Base-by-base conservation (phyloP, 2,329 filamentous ascomycete species). In the Bisporella sp. region DNA sequence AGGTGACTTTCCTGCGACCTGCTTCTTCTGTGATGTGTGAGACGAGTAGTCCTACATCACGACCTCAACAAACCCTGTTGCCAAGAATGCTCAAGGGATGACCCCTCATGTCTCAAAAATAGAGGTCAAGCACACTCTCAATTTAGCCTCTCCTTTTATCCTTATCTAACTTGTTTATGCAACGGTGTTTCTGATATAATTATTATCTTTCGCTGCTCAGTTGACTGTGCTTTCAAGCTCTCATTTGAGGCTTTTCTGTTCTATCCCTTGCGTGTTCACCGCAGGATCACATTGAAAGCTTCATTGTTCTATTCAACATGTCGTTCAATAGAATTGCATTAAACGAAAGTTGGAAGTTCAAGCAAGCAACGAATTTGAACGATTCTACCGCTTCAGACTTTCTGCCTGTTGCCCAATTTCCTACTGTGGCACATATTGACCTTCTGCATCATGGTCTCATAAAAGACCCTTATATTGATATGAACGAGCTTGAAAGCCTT, bases 371-470 rank as follows among this genome's bases (percentile, higher is more conserved):
- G 3, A 68, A 31, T 6, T 46, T 57, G 13, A 55, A 53, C 37
- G 48, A 50, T 21, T 39, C 33, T 11, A 52, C 51, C 29, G 57
- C 58, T 11, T 48, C 47, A n/a, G 37, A 47, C 5, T 60, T 45
- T 28, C 55, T 59, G 4, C 56, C 58, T 2, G 57, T 59, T 3
- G 49, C 60, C 13, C 59, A 61, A 51, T 84, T 84, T 63, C 81
- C 82, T 0, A 84, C 81, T 48, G 81, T 84, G 47, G 70, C 84
- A 30, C 81, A 85, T 61, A 73, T 85, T 21, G 82, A 85, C 62
- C 72, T 85, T 28, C 67, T 84, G 5, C 72, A 79, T 53, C 76
- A 84, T 62, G 68, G 71, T 31, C 66, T 81, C 48, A 77, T 78
- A 46, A 65, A 69, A 5, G 75, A 85, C 59, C 81, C 81, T 0